Evolutionary conservation across 73 alveolate genomes (phyloP), one percentile per base, ranked within the genome.

Genomic region (Tetrahymena borealis): DNA sequence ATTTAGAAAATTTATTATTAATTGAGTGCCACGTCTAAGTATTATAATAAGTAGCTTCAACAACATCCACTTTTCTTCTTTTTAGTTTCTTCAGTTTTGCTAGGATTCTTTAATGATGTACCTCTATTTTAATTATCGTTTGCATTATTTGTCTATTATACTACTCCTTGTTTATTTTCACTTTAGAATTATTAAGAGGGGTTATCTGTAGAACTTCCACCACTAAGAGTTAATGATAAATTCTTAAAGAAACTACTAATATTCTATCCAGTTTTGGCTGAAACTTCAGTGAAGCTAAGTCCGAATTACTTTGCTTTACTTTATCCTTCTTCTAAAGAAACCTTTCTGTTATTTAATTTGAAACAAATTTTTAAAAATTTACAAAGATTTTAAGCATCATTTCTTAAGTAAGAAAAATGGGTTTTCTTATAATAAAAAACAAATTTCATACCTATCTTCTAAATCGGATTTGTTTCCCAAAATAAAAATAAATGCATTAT

Each of bases 221-320:
- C 85, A 60, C 85, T 60, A 28, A 60, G 85, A 9, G 85, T 60
- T 35, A 60, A 78, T 1, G 95, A 85, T 79, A 93, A 37, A 79
- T 35, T 93, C 78, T 85, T 93, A 41, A 93, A 93, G 42, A 93
- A 85, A 33, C 78, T 91, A 39, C 93, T 31, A 24, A 92, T 79
- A 92, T 92, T 92, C 13, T 37, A 41, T 20, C 92, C 95, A 39
- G 91, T 93, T 85, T 93, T 93, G 13, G 95, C 95, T 24, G 93
- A 93, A 24, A 93, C 95, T 93, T 93, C 95, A 35, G 42, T 39
- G 39, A 85, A 93, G 33, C 15, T 39, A 36, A 92, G 91, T 78
- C 95, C 95, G 33, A 93, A 90, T 93, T 93, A 91, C 93, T 93
- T 39, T 60, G 85, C 85, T 60, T 60, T 60, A 5, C 37, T 35